A percentile compares a stretch with the other conserved stretches of the same genome.
phyloP scores from a whole-genome alignment of 2,329 filamentous ascomycete species.

The Sphaerulina populicola region DNA sequence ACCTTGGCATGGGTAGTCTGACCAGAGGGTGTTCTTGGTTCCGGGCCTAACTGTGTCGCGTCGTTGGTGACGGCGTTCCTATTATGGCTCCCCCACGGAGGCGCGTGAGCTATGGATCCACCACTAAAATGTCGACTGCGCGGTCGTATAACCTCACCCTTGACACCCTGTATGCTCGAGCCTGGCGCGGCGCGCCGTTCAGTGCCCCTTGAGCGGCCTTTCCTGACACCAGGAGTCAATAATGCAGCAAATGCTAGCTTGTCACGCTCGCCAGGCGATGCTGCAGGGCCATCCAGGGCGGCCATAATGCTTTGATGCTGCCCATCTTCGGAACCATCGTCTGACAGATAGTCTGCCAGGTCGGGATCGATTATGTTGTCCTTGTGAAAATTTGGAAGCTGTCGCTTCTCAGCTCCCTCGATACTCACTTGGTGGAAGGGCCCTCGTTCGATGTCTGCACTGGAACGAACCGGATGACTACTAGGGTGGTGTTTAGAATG shows the following conservation, averaged over 20 bases:
- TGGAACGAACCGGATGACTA: conserved; percentile 58
- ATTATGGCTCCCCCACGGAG: conserved; percentile 57
- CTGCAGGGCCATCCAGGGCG: conserved; percentile 49
- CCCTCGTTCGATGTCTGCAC: conserved; percentile 63
- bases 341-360: conserved; percentile 88
- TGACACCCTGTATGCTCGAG: conserved; percentile 54
- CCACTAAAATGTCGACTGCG: conserved; percentile 76
- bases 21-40: conserved; percentile 16
- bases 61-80: conserved; percentile 45
- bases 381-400: conserved; percentile 86
- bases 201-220: conserved; percentile 64
- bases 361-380: conserved; percentile 99
- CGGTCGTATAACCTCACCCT: conserved; percentile 52
- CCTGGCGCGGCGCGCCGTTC: conserved; percentile 40
- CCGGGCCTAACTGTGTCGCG: conserved; percentile 10
- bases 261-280: conserved; percentile 58
- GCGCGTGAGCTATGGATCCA: conserved; percentile 62
- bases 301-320: conserved; percentile 80
- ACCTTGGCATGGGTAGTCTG: conserved; percentile 31
- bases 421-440: conserved; percentile 72
- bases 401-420: conserved; percentile 58
- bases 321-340: conserved; percentile 77
- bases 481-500: conserved; percentile 81
- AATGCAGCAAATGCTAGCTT: conserved; percentile 64
- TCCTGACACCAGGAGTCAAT: conserved; percentile 59